phyloP scores from a whole-genome alignment of 345 rosid genomes.

The Boechera retrofracta region DNA sequence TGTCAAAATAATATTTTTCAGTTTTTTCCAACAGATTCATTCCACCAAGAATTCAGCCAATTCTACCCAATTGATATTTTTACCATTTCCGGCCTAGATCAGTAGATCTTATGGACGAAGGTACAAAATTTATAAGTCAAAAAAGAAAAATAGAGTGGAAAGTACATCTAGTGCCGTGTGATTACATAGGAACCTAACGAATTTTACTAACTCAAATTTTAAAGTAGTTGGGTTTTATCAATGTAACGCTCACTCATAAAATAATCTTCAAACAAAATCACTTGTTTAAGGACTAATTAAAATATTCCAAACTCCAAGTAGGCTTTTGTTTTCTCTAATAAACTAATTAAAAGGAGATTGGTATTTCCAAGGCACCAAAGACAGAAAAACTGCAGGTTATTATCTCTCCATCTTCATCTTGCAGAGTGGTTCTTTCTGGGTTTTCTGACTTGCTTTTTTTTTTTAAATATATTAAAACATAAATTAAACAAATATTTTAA shows the following conservation, averaged over 20 bases:
- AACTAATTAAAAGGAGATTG: slow-evolving; percentile 25
- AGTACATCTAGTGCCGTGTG: slow-evolving; percentile 32
- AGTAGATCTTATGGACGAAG: slow-evolving; percentile 9
- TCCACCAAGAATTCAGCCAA: background rate
- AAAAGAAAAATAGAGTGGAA: slow-evolving; percentile 4
- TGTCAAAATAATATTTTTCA: background rate
- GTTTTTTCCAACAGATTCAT: background rate
- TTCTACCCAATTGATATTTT: slow-evolving; percentile 3
- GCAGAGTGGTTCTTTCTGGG: slow-evolving; percentile 45
- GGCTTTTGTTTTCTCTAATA: slow-evolving; percentile 10
- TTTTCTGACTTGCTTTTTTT: slow-evolving; percentile 39
- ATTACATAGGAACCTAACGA: slow-evolving; percentile 17
- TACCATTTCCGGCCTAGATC: background rate
- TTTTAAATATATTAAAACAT: background rate
- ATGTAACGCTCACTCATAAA: slow-evolving; percentile 20
- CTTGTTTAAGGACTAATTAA: background rate
- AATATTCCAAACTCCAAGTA: background rate
- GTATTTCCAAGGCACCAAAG: slow-evolving; percentile 50
- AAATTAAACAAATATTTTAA: background rate
- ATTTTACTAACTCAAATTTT: background rate
- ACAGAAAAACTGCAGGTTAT: slow-evolving; percentile 57
- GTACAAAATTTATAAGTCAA: slow-evolving; percentile 17
- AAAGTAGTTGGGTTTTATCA: slow-evolving; percentile 15
- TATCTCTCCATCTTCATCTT: slow-evolving; percentile 41
- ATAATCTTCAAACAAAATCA: slow-evolving; percentile 7